Percentiles rank a stretch among this genome's conserved stretches.
phyloP scores from a whole-genome alignment of 345 rosid species.

The Corchorus capsularis region DNA sequence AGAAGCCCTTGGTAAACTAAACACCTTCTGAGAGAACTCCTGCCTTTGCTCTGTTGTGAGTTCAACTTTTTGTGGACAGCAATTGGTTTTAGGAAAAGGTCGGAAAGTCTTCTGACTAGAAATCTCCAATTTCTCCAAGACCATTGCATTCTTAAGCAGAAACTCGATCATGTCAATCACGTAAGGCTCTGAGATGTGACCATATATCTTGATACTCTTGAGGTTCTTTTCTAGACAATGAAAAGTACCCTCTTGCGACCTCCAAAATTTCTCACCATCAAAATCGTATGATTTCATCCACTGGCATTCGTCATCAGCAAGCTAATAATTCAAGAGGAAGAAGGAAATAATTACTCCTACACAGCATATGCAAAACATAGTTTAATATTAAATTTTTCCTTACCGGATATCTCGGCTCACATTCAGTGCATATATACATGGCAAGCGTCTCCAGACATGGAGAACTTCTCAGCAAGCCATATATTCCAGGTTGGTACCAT shows the following conservation, averaged over 20 bases:
- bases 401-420: neutral
- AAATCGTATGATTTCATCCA: neutral
- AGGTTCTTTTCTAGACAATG: conserved; percentile 11
- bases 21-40: too few species aligned
- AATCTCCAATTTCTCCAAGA: conserved; percentile 19
- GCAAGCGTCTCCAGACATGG: conserved; percentile 10
- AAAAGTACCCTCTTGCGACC: neutral
- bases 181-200: neutral
- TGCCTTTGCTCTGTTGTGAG: too few species aligned
- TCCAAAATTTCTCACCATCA: neutral
- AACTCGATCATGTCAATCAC: conserved; percentile 4
- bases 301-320: too few species aligned
- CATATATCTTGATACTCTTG: conserved; percentile 10
- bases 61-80: too few species aligned
- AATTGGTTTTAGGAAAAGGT: too few species aligned
- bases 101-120: neutral
- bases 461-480: neutral
- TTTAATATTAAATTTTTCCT: neutral
- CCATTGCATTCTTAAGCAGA: conserved; percentile 17
- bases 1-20: too few species aligned
- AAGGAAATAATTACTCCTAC: too few species aligned
- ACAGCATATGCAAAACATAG: neutral
- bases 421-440: neutral
- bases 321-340: too few species aligned
- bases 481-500: conserved; percentile 12